These are phyloP conservation scores for Podaxis sp. DNA, from an alignment of 768 basidiomycete genomes.

Conservation along the genomic window DNA sequence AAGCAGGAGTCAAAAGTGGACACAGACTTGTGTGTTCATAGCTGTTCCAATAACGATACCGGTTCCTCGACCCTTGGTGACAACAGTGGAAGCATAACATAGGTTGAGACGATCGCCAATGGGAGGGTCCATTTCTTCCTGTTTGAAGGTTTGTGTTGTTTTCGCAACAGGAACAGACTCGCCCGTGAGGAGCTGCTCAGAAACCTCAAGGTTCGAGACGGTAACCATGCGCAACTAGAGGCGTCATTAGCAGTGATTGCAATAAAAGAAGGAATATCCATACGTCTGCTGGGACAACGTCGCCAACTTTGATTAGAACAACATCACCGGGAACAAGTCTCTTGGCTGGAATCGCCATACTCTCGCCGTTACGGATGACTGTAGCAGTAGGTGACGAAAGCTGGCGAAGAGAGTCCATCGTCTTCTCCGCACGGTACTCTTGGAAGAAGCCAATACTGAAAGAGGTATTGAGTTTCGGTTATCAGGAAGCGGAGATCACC, in stretches of 20 bases:
- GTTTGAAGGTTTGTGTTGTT: slow-evolving; percentile 29
- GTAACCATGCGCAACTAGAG: slow-evolving; percentile 40
- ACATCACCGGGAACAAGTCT: slow-evolving; percentile 44
- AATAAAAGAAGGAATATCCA: slow-evolving; percentile 9
- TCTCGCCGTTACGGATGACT: slow-evolving; percentile 42
- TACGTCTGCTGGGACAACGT: slow-evolving; percentile 47
- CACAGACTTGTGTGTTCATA: slow-evolving; percentile 50
- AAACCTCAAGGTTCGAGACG: slow-evolving; percentile 47
- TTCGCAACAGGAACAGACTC: slow-evolving; percentile 48
- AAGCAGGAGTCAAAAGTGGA: slow-evolving; percentile 7
- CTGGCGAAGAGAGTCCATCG: slow-evolving; percentile 48
- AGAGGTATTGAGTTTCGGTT: background rate
- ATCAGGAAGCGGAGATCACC: slow-evolving; percentile 6
- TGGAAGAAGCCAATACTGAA: slow-evolving; percentile 43
- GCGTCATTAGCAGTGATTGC: background rate
- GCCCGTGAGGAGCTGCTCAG: slow-evolving; percentile 53
- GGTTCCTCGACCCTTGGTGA: slow-evolving; percentile 48
- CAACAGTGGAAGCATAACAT: slow-evolving; percentile 42
- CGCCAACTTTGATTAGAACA: slow-evolving; percentile 39
- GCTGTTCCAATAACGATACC: slow-evolving; percentile 49
- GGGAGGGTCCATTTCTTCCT: slow-evolving; percentile 32
- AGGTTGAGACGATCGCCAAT: slow-evolving; percentile 45
- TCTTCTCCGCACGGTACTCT: slow-evolving; percentile 49
- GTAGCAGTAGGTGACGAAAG: slow-evolving; percentile 47
- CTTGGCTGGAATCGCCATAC: slow-evolving; percentile 39